Conservation (phyloP, 1,284 basidiomycete species). For the Xerocomus nothofagi region DNA sequence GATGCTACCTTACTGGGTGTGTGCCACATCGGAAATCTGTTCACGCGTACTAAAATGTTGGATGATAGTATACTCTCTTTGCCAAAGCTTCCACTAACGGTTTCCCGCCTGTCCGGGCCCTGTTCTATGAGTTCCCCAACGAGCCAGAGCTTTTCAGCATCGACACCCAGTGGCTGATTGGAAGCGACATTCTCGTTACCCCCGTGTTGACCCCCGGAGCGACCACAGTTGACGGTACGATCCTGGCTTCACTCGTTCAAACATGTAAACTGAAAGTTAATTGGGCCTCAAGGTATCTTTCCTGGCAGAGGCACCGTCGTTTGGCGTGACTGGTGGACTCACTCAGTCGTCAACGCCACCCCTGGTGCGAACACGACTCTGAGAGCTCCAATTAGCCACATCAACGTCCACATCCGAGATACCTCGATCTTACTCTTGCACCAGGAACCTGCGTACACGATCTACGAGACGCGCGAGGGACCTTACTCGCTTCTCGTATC, state of each 20-base stretch:
- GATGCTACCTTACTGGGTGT: conserved; percentile 73
- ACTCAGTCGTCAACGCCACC: conserved; percentile 45
- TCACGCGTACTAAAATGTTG: conserved; percentile 26
- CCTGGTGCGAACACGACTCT: conserved; percentile 42
- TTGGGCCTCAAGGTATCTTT: conserved; percentile 49
- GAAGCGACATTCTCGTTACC: conserved; percentile 67
- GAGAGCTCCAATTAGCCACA: conserved; percentile 59
- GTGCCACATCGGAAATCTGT: conserved; percentile 24
- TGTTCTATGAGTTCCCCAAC: conserved; percentile 77
- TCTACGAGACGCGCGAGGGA: conserved; percentile 45
- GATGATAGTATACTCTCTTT: conserved; percentile 67
- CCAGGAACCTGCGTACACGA: conserved; percentile 48
- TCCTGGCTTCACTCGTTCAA: neutral
- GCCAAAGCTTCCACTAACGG: conserved; percentile 64
- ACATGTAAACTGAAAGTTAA: neutral
- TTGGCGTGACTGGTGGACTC: conserved; percentile 80
- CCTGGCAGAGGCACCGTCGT: conserved; percentile 57
- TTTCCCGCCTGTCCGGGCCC: conserved; percentile 66
- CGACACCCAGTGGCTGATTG: conserved; percentile 72
- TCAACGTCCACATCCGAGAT: conserved; percentile 63
- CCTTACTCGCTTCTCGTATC: conserved; percentile 50
- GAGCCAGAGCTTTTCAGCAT: conserved; percentile 63
- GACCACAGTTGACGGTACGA: conserved; percentile 44
- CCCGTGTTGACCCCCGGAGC: conserved; percentile 68
- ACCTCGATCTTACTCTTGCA: conserved; percentile 50